Evolutionary conservation across 1,284 basidiomycete species (phyloP).

Genomic region (Peniophora sp.): DNA sequence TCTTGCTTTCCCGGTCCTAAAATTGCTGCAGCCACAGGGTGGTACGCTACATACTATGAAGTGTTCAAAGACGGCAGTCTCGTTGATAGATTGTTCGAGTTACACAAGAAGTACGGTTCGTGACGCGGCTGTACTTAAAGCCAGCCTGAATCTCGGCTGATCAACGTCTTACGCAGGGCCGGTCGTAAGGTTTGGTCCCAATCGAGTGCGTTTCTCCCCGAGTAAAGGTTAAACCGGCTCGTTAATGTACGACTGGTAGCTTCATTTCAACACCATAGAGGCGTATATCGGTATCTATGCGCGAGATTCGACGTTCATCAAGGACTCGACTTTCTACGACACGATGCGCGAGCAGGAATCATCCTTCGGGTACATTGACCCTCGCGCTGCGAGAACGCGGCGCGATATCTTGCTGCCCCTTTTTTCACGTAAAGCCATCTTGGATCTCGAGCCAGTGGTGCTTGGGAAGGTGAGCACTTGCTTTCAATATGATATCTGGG

Average conservation of each 20-base stretch:
- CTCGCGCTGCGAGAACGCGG: slow-evolving; percentile 17
- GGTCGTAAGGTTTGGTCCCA: slow-evolving; percentile 15
- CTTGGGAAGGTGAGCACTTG: slow-evolving; percentile 18
- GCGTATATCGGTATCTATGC: slow-evolving; percentile 23
- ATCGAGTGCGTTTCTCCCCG: slow-evolving; percentile 12
- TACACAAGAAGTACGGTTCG: slow-evolving; percentile 17
- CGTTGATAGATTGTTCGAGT: slow-evolving; percentile 8
- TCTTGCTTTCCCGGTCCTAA: slow-evolving; percentile 16
- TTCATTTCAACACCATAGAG: slow-evolving; percentile 22
- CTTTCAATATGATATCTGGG: too few relatives aligned
- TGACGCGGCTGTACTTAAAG: not conserved
- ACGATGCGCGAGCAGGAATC: slow-evolving; percentile 16
- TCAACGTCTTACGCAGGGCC: slow-evolving; percentile 7
- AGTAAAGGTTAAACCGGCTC: too few relatives aligned
- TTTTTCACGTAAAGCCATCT: slow-evolving; percentile 23
- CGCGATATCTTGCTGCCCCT: slow-evolving; percentile 20
- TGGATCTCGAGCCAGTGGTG: slow-evolving; percentile 20
- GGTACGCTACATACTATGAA: slow-evolving; percentile 14
- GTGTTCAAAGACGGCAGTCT: slow-evolving; percentile 9
- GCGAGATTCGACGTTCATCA: slow-evolving; percentile 17
- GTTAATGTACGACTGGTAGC: slow-evolving; percentile 9
- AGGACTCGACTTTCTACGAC: slow-evolving; percentile 20
- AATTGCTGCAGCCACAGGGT: slow-evolving; percentile 13
- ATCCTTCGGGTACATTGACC: slow-evolving; percentile 17
- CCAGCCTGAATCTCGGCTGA: not conserved